These are phyloP conservation scores for Mycena olivaceomarginata DNA, from an alignment of 768 basidiomycete species.

Conservation along the genomic window DNA sequence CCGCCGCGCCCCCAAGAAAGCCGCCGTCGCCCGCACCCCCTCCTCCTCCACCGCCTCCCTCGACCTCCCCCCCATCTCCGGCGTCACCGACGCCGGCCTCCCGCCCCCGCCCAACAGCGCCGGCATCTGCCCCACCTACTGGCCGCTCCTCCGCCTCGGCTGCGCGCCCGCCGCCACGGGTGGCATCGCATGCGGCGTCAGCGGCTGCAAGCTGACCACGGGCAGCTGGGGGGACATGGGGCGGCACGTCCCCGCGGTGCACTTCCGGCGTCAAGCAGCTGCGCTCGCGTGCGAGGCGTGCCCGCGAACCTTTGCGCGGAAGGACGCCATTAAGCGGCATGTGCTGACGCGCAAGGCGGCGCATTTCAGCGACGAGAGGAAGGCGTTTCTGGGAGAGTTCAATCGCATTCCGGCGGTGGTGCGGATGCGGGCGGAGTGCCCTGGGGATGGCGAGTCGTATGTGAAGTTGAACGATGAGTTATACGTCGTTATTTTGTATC, in stretches of 20 bases:
- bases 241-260: constrained; percentile 14
- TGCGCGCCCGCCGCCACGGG: background rate
- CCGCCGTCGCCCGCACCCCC: background rate
- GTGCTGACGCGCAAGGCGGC: background rate
- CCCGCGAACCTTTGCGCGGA: background rate
- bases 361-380: background rate
- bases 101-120: background rate
- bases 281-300: background rate
- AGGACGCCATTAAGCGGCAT: background rate
- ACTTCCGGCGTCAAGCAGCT: background rate
- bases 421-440: background rate
- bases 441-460: background rate
- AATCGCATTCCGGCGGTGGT: background rate
- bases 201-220: background rate
- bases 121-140: constrained; percentile 1
- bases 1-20: constrained; percentile 11
- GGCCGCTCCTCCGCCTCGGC: constrained; percentile 15
- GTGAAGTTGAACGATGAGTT: background rate
- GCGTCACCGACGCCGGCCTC: background rate
- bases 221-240: constrained; percentile 20
- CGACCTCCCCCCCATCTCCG: background rate
- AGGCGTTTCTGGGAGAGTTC: background rate
- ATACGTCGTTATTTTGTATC: background rate
- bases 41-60: background rate
- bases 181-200: constrained; percentile 7